Evolutionary conservation across 768 basidiomycete genomes (phyloP), one percentile per base, ranked within the genome.

Genomic region (Termitomyces sp.): DNA sequence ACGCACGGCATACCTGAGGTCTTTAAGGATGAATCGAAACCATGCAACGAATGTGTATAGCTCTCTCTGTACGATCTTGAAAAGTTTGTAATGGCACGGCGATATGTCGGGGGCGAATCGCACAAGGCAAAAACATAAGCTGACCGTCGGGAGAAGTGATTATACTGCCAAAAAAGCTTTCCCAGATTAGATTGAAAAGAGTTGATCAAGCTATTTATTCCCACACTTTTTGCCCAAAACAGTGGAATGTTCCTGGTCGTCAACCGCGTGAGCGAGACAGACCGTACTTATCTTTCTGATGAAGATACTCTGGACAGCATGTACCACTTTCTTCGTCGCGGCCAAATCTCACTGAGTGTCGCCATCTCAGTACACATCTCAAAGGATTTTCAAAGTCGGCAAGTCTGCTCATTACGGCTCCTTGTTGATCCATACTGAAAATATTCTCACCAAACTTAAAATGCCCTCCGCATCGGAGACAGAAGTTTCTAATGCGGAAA

Each of bases 161-260:
- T 64, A 58, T 56, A 59, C 46, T 63, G 59, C 55, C 62, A 64
- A 66, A 41, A 42, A 59, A 63, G 42, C 58, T 67, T 61, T 57
- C 36, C 62, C 65, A 49, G 61, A 65, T 68, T 56, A 47, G 64
- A 61, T 46, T 47, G 63, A 54, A 59, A 64, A 58, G 61, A 53
- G 55, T 47, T 47, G 58, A 60, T 63, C 60, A 59, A 60, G 59
- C 7, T 33, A 41, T 31, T 7, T 48, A 42, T 61, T 69, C 71
- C 68, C 71, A 72, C 70, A 64, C 62, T 66, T 63, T 65, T 63
- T 62, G 63, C 60, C 72, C 72, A 67, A 67, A 56, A 64, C 58
- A 61, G 49, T 51, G 67, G 67, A 55, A 42, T 57, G 72, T 70
- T 59, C 72, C 68, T 75, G 69, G 70, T 69, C 62, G 65, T 60